These are phyloP conservation scores for Phytophthora nicotianae DNA, from an alignment of 352 stramenopile genomes.

Conservation along the genomic window DNA sequence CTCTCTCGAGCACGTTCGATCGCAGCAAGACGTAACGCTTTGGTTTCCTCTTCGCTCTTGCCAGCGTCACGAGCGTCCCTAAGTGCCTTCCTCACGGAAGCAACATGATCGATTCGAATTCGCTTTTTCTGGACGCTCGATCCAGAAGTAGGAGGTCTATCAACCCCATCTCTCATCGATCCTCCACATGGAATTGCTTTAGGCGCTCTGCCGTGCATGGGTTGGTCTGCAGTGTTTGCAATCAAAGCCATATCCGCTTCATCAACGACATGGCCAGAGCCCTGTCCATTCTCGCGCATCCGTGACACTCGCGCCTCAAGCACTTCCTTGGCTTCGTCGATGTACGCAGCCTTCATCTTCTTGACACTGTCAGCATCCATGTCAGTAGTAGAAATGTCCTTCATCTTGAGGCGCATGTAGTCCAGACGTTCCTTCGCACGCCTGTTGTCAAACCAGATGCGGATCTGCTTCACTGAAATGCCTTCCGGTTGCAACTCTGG, in stretches of 20 bases:
- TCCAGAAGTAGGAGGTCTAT: constrained; percentile 20
- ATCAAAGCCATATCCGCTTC: constrained; percentile 78
- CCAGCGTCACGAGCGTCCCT: constrained; percentile 78
- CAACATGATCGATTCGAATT: constrained; percentile 87
- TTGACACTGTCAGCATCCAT: constrained; percentile 88
- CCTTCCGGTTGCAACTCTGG: constrained; percentile 84
- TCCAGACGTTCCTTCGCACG: constrained; percentile 85
- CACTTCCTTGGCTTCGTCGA: constrained; percentile 89
- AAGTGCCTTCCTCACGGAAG: constrained; percentile 80
- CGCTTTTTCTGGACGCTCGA: constrained; percentile 70
- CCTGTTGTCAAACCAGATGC: constrained; percentile 90
- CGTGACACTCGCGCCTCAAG: constrained; percentile 82
- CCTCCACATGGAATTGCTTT: constrained; percentile 39
- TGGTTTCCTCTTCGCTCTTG: constrained; percentile 82
- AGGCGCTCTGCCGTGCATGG: constrained; percentile 43
- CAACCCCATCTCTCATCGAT: constrained; percentile 27
- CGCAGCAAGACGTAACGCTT: constrained; percentile 62
- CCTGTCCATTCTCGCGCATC: constrained; percentile 78
- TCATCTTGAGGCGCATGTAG: constrained; percentile 92
- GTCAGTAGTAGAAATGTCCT: constrained; percentile 82
- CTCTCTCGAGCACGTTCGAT: constrained; percentile 81
- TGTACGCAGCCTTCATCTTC: constrained; percentile 88
- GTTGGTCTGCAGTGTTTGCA: constrained; percentile 44
- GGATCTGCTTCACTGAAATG: constrained; percentile 89
- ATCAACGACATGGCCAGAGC: constrained; percentile 75